Evolutionary conservation across 2,329 filamentous ascomycete species (phyloP), one percentile per base, ranked within the genome.

Genomic region (Leptographium flavum): DNA sequence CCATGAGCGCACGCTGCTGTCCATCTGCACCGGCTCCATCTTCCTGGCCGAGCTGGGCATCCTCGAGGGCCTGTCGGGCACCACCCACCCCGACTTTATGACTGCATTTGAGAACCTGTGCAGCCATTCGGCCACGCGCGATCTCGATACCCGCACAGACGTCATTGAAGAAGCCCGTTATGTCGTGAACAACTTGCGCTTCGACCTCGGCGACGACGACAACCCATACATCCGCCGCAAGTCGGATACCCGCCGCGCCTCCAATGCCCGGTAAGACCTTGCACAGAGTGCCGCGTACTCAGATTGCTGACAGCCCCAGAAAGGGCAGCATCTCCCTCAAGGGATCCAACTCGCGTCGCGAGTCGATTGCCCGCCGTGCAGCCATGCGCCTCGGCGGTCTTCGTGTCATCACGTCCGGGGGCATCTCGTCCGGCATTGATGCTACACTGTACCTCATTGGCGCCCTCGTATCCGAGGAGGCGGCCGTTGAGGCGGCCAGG

Each of bases 141-240:
- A 84, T 60, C 69, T 83, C 53, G 74, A 77, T 46, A 81, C 87
- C 67, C 80, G 83, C 58, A 87, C 83, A 55, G 84, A 92, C 57
- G 82, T 92, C 51, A 74, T 90, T 57, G 84, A 92, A 58, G 81
- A 85, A 52, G 72, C 73, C 57, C 75, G 85, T 57, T 93, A 92
- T 59, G 85, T 93, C 19, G 86, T 93, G 61, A 93, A 93, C 71
- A 92, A 93, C 65, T 79, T 87, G 48, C 82, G 86, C 54, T 93
- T 90, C 61, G 85, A 92, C 55, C 69, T 92, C 54, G 81, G 82
- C 49, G 78, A 88, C 57, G 77, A 88, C 50, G 81, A 87, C 63
- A 90, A 86, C 63, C 83, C 83, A 28, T 90, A 90, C 64, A 80
- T 92, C 60, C 74, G 83, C 56, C 79, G 75, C 68, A 84, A 82